phyloP scores from a whole-genome alignment of 2,329 filamentous ascomycete genomes.

The Monilinia vaccinii-corymbosi region DNA sequence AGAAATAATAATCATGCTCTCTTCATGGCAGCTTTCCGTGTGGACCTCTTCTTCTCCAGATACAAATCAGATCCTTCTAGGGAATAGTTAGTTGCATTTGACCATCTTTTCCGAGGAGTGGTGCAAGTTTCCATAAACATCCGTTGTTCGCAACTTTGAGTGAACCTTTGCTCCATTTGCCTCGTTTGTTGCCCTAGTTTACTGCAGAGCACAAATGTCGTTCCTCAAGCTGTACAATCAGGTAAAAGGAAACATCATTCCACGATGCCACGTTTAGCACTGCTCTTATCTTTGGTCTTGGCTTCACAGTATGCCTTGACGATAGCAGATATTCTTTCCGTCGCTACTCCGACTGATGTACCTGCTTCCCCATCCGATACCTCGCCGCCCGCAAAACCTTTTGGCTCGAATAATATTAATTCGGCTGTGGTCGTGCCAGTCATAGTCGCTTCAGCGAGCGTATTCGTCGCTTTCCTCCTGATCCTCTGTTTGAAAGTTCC shows the following conservation, averaged over 20 bases:
- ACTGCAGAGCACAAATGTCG: constrained; percentile 7
- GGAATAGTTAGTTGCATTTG: background rate
- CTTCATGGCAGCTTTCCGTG: background rate
- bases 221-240: constrained; percentile 2
- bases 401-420: background rate
- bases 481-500: constrained; percentile 6
- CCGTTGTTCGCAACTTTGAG: background rate
- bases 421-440: constrained; percentile 4
- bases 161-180: background rate
- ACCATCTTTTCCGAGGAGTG: background rate
- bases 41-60: background rate
- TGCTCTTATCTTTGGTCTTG: background rate
- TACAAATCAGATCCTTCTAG: background rate
- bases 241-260: background rate
- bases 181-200: background rate
- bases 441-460: constrained; percentile 6
- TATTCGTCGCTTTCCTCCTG: constrained; percentile 5
- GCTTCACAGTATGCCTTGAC: background rate
- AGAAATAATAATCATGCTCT: background rate
- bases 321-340: constrained; percentile 5
- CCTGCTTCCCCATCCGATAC: background rate
- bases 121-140: constrained; percentile 3
- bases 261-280: constrained; percentile 3
- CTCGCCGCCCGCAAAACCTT: background rate
- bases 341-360: background rate